Percentiles rank a stretch among this genome's conserved stretches.
These are phyloP conservation scores for Fusarium domesticum DNA, from an alignment of 2,329 filamentous ascomycete species.

Conservation along the genomic window DNA sequence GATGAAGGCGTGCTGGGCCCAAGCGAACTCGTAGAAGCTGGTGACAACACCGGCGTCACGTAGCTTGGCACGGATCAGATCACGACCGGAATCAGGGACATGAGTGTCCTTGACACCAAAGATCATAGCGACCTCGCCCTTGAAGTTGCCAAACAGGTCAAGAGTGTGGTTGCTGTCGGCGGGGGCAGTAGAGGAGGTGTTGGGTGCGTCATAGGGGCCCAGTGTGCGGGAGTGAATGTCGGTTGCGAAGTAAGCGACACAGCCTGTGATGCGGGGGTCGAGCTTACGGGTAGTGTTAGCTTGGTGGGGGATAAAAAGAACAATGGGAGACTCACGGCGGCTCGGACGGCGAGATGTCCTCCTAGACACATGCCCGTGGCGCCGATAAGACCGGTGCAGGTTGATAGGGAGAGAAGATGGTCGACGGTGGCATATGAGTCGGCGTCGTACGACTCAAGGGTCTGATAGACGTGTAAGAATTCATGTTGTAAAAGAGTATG, in stretches of 20 bases:
- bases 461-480: slow-evolving; percentile 44
- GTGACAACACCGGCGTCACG: slow-evolving; percentile 72
- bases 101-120: slow-evolving; percentile 91
- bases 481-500: background rate
- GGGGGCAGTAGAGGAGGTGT: slow-evolving; percentile 40
- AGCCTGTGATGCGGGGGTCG: slow-evolving; percentile 71
- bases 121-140: slow-evolving; percentile 84
- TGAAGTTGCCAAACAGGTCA: slow-evolving; percentile 60
- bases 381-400: slow-evolving; percentile 78
- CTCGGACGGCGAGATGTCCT: slow-evolving; percentile 72
- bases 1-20: slow-evolving; percentile 94
- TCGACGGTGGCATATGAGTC: slow-evolving; percentile 68
- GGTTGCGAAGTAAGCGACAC: slow-evolving; percentile 87
- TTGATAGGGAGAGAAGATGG: slow-evolving; percentile 65
- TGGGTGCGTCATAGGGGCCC: slow-evolving; percentile 55
- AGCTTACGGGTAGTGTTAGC: slow-evolving; percentile 44
- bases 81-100: slow-evolving; percentile 77
- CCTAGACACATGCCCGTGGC: slow-evolving; percentile 90
- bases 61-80: slow-evolving; percentile 78
- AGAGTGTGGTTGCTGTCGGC: slow-evolving; percentile 48
- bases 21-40: slow-evolving; percentile 85
- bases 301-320: background rate
- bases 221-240: slow-evolving; percentile 81
- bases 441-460: slow-evolving; percentile 80
- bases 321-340: slow-evolving; percentile 42